phyloP scores from a whole-genome alignment of 2,329 filamentous ascomycete species.

The Paecilomyces niveus region DNA sequence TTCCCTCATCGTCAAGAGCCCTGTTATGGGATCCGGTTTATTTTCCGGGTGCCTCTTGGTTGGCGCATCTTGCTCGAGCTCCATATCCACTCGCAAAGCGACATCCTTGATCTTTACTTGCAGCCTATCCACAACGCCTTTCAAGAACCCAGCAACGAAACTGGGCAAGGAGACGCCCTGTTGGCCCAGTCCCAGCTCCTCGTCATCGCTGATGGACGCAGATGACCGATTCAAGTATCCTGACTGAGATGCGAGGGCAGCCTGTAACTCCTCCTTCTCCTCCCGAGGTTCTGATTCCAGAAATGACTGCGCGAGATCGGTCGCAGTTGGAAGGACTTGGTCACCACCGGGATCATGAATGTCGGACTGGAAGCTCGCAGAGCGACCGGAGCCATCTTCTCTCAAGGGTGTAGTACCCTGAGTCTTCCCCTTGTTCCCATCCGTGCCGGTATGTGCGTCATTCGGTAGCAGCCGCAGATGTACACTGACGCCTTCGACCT shows the following conservation, averaged over 20 bases:
- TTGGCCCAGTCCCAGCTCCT: conserved; percentile 46
- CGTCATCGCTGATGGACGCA: conserved; percentile 40
- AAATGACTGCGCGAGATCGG: conserved; percentile 56
- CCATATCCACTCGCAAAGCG: conserved; percentile 45
- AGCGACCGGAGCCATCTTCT: conserved; percentile 8
- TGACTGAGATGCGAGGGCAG: conserved; percentile 47
- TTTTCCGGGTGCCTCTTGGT: conserved; percentile 26
- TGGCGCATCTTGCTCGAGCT: conserved; percentile 33
- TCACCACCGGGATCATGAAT: conserved; percentile 20
- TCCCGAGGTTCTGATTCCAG: conserved; percentile 50
- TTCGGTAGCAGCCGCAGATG: conserved; percentile 51
- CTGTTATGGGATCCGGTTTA: conserved; percentile 30
- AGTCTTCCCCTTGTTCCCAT: not conserved
- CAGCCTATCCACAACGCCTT: conserved; percentile 52
- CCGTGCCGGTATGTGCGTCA: conserved; percentile 15
- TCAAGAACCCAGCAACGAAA: conserved; percentile 54
- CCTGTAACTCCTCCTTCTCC: conserved; percentile 52
- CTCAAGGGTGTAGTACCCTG: not conserved
- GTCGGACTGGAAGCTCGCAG: not conserved
- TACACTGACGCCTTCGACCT: conserved; percentile 74
- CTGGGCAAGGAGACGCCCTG: conserved; percentile 49
- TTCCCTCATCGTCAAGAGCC: conserved; percentile 27
- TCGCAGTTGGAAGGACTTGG: conserved; percentile 45
- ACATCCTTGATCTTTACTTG: conserved; percentile 48
- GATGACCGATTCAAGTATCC: conserved; percentile 45